Evolutionary conservation across 768 basidiomycete species (phyloP).

Genomic region (Collybia sp.): DNA sequence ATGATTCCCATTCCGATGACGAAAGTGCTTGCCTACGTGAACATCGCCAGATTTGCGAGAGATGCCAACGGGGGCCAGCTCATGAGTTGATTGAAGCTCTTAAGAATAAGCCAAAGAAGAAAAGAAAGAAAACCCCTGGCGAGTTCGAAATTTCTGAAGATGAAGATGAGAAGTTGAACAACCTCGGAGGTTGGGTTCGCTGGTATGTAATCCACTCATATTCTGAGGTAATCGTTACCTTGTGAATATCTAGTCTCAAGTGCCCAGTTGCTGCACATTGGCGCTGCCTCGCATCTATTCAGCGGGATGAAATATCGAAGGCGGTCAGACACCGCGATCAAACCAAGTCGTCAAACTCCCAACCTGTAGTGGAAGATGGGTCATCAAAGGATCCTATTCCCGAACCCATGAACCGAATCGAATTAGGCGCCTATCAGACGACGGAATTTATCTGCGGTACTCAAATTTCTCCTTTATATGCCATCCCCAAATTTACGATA

Average conservation of each 20-base stretch:
- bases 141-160: constrained; percentile 51
- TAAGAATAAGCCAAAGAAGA: constrained; percentile 33
- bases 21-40: constrained; percentile 48
- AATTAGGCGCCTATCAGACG: constrained; percentile 48
- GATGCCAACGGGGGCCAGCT: constrained; percentile 57
- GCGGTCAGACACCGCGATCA: constrained; percentile 54
- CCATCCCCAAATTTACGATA: too few species aligned
- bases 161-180: constrained; percentile 43
- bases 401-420: constrained; percentile 39
- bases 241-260: constrained; percentile 49
- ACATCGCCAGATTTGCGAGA: constrained; percentile 69
- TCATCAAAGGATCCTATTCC: constrained; percentile 13
- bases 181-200: constrained; percentile 78
- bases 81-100: constrained; percentile 43
- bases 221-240: background rate
- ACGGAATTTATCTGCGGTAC: constrained; percentile 76
- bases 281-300: constrained; percentile 61
- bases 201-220: constrained; percentile 45
- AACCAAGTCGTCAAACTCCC: constrained; percentile 28
- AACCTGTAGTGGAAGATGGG: constrained; percentile 15
- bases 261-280: constrained; percentile 78
- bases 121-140: constrained; percentile 35
- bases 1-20: constrained; percentile 50
- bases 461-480: too few species aligned
- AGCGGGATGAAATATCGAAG: constrained; percentile 69